Conservation (phyloP, 208 protist genomes). For the Endotrypanum monterogeii region DNA sequence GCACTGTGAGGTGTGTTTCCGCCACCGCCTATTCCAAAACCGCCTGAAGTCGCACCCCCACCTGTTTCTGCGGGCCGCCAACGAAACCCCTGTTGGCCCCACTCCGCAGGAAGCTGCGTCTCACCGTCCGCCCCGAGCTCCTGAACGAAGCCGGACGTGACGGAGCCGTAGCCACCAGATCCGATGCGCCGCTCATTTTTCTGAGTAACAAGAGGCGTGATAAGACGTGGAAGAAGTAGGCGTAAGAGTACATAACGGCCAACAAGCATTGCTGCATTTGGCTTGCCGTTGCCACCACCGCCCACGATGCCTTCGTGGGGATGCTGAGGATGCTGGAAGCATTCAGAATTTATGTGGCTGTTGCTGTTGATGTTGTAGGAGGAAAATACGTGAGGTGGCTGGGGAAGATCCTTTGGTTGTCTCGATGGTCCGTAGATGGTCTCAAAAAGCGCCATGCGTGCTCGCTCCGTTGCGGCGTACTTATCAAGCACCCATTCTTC, state of each 20-base stretch:
- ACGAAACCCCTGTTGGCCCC: constrained; percentile 19
- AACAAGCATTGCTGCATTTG: constrained; percentile 22
- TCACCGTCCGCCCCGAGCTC: not conserved
- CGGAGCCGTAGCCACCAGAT: constrained; percentile 71
- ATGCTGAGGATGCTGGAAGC: not conserved
- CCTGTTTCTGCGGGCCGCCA: constrained; percentile 12
- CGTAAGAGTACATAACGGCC: constrained; percentile 67
- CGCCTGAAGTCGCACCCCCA: constrained; percentile 7
- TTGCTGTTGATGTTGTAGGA: constrained; percentile 5
- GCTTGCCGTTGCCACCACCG: not conserved
- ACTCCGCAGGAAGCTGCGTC: constrained; percentile 17
- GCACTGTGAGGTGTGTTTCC: not conserved
- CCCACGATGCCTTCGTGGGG: not conserved
- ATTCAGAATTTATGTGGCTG: not conserved
- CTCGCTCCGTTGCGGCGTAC: constrained; percentile 27
- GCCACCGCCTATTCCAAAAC: not conserved
- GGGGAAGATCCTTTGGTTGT: not conserved
- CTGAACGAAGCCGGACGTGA: constrained; percentile 37
- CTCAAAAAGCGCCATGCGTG: constrained; percentile 23
- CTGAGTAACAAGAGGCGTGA: constrained; percentile 24
- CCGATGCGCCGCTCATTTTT: constrained; percentile 52
- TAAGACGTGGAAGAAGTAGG: constrained; percentile 49
- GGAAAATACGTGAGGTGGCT: not conserved
- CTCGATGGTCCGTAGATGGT: constrained; percentile 10
- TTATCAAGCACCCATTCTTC: constrained; percentile 43